Base-by-base conservation (phyloP, 352 stramenopile genomes). In the Phytophthora macrochlamydospora region DNA sequence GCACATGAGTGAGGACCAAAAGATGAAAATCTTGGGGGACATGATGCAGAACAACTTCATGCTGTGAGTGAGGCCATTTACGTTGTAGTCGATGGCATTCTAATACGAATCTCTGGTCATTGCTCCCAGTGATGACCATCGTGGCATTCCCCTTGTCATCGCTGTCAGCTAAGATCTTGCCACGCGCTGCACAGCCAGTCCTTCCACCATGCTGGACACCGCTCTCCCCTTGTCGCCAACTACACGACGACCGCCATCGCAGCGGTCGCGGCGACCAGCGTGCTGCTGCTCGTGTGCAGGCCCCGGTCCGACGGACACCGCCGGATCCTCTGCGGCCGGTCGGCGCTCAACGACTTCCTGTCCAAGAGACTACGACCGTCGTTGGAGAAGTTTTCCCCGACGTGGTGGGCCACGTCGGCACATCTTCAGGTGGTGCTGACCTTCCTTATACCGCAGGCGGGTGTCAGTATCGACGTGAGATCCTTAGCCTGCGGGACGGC, bases 401-500 rank as follows among this genome's bases (percentile, higher is more conserved):
- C 84, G 33, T 94, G 86, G 86, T 91, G 83, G 79, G 83, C 85
- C 49, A 93, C 91, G 52, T 71, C 64, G 29, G 18, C 18, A 24
- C 86, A 94, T 56, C 67, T 91, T 30, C 86, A 94, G 56, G 78
- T 83, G 49, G 61, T 90, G 42, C 70, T 94, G 60, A 91, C 81
- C 13, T 89, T 94, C 18, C 44, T 94, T 51, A 69, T 92, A 31
- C 84, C 81, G 33, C 84, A 93, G 59, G 49, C 71, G 2, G 52
- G 51, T 7, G 55, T 94, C 42, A 75, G 50, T 94, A 91, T 73
- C 68, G 69, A 55, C 75, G 86, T 57, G 79, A 93, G 28, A 43
- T 94, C 5, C 56, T 94, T 4, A 59, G 49, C 13, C 59, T 93
- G 7, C 40, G 76, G 35, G 86, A 94, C 43, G 83, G 84, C 11